Evolutionary conservation across 2,329 filamentous ascomycete species (phyloP).

Genomic region (Fusarium temperatum): DNA sequence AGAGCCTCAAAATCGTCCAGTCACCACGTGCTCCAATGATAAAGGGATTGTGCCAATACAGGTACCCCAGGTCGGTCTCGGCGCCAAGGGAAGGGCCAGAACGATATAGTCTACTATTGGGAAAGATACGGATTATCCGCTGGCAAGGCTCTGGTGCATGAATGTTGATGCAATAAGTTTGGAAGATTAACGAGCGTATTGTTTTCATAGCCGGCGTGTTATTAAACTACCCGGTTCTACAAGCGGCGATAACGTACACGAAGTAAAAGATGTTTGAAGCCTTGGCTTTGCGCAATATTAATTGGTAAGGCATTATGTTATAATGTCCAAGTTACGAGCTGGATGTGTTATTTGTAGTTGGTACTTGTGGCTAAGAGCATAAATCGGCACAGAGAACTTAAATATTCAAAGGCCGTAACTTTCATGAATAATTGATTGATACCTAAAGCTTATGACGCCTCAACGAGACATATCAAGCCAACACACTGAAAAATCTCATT

Average conservation of each 20-base stretch:
- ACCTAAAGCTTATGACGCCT: no score
- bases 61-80: neutral
- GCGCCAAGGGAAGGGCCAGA: neutral
- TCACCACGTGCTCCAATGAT: neutral
- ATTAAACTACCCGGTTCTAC: neutral
- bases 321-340: no score
- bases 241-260: neutral
- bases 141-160: conserved; percentile 25
- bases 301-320: no score
- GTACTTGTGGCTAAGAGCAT: no score
- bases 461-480: no score
- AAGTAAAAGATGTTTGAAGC: neutral
- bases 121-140: neutral
- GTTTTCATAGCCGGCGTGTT: neutral
- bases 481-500: no score
- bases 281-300: no score
- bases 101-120: neutral
- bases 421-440: no score
- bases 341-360: no score
- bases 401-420: no score
- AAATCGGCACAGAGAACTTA: no score
- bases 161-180: neutral
- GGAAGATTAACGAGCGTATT: neutral
- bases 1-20: neutral
- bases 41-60: neutral